These are phyloP conservation scores for Tuber microsphaerosporum DNA, from an alignment of 495 filamentous ascomycete species.

Conservation along the genomic window DNA sequence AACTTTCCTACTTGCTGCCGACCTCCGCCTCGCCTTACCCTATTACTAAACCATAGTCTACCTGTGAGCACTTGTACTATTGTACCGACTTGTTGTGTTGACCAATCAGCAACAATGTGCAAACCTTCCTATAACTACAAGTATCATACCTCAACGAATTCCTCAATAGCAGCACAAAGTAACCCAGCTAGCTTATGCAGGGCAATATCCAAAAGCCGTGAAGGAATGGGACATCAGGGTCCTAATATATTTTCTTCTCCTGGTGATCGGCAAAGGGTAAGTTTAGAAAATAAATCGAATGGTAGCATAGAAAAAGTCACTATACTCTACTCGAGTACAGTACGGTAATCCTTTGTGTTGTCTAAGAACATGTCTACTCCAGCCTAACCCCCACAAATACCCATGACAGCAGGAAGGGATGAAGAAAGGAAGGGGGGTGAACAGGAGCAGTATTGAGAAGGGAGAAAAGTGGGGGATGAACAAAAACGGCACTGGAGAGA, in stretches of 20 bases:
- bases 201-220: background rate
- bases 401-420: background rate
- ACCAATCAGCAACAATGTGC: background rate
- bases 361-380: background rate
- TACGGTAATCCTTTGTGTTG: background rate
- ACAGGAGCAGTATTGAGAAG: background rate
- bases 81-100: background rate
- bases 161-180: background rate
- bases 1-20: background rate
- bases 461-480: background rate
- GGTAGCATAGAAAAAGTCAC: background rate
- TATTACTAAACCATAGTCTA: background rate
- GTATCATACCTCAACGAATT: background rate
- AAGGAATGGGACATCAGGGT: background rate
- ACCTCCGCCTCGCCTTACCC: background rate
- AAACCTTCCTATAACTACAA: background rate
- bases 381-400: background rate
- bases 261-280: background rate
- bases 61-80: background rate
- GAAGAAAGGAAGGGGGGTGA: background rate
- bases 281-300: background rate
- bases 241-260: background rate
- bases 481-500: background rate
- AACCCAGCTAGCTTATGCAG: background rate
- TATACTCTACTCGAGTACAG: background rate